Evolutionary conservation across 2,329 filamentous ascomycete genomes (phyloP).

Genomic region (Fusarium torulosum): DNA sequence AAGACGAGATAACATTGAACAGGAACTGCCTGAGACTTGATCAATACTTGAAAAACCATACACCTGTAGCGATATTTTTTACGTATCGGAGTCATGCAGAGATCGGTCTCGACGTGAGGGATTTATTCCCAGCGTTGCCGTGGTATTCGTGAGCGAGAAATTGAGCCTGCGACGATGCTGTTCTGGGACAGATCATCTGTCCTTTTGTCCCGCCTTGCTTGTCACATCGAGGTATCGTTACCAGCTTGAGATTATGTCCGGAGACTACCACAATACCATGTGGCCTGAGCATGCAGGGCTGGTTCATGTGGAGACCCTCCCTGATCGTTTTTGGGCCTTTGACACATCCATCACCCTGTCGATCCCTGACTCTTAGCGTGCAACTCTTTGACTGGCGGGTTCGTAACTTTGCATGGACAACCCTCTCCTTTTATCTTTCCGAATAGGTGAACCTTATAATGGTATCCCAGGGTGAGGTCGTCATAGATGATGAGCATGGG

Average conservation of each 20-base stretch:
- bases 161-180: slow-evolving; percentile 11
- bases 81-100: not conserved
- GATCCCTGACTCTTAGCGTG: not conserved
- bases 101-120: slow-evolving; percentile 4
- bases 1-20: not conserved
- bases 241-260: slow-evolving; percentile 8
- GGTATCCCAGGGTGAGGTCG: not conserved
- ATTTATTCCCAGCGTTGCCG: slow-evolving; percentile 10
- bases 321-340: slow-evolving; percentile 3
- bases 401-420: not conserved
- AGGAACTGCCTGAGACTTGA: not conserved
- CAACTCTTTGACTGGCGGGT: slow-evolving; percentile 1
- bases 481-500: not conserved
- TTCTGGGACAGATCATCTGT: slow-evolving; percentile 22
- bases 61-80: not conserved
- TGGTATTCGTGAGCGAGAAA: not conserved
- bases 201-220: slow-evolving; percentile 24
- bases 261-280: slow-evolving; percentile 21
- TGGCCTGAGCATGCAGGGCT: slow-evolving; percentile 9
- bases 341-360: not conserved
- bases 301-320: slow-evolving; percentile 21
- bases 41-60: not conserved
- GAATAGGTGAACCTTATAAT: not conserved
- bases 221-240: slow-evolving; percentile 20
- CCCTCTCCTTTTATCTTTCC: not conserved